These are phyloP conservation scores for Aspergillus hiratsukae DNA, from an alignment of 2,329 filamentous ascomycete genomes.

Conservation along the genomic window DNA sequence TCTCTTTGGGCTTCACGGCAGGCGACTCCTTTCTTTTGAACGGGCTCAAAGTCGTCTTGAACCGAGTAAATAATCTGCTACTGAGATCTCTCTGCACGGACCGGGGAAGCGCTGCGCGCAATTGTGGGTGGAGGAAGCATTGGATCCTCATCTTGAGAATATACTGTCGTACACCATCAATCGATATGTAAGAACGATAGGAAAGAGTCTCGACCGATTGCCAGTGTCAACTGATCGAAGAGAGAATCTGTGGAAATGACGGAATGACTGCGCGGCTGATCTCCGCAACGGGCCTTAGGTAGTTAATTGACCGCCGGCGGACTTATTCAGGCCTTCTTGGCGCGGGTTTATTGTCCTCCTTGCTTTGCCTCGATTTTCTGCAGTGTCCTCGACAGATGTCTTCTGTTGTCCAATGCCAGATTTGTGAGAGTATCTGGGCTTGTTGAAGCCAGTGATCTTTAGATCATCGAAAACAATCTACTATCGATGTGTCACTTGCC, in stretches of 20 bases:
- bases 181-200: background rate
- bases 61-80: conserved; percentile 22
- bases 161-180: too few relatives aligned
- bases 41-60: conserved; percentile 26
- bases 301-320: background rate
- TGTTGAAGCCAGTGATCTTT: background rate
- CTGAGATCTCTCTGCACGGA: conserved; percentile 23
- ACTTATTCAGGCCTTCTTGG: background rate
- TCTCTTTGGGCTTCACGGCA: conserved; percentile 18
- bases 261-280: background rate
- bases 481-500: background rate
- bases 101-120: conserved; percentile 24
- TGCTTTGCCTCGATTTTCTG: background rate
- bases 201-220: background rate
- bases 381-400: background rate
- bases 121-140: conserved; percentile 27
- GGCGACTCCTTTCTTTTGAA: conserved; percentile 19
- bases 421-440: background rate
- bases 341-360: background rate
- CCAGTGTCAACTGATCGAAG: background rate
- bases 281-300: background rate
- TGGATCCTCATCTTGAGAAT: conserved; percentile 18
- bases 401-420: background rate
- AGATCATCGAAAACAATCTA: background rate
- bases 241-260: background rate